phyloP scores from a whole-genome alignment of 768 basidiomycete species.

The Brasilioporus rufonigricans region DNA sequence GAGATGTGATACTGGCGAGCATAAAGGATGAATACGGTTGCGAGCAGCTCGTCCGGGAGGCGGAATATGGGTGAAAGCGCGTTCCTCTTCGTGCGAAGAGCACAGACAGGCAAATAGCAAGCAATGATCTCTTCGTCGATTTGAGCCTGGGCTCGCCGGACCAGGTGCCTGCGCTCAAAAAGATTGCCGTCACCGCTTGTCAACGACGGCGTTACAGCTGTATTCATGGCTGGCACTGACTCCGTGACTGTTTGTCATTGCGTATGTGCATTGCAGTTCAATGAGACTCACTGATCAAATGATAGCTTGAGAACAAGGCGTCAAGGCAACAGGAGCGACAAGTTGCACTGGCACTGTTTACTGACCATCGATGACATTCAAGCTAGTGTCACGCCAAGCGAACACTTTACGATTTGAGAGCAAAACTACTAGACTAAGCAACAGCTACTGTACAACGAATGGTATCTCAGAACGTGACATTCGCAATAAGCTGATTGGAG shows the following conservation, averaged over 20 bases:
- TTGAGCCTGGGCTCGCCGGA: not conserved
- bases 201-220: not conserved
- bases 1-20: not conserved
- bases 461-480: not conserved
- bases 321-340: too few relatives aligned
- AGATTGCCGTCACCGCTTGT: not conserved
- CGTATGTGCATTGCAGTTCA: not conserved
- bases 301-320: too few relatives aligned
- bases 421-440: not conserved
- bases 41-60: slow-evolving; percentile 3
- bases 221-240: not conserved
- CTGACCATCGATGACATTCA: too few relatives aligned
- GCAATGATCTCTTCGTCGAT: not conserved
- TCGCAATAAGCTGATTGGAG: not conserved
- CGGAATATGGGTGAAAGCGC: not conserved
- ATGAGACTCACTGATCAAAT: not conserved
- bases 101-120: not conserved
- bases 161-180: not conserved
- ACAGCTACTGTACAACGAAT: not conserved
- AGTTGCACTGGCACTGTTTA: too few relatives aligned
- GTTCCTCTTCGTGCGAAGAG: not conserved
- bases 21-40: not conserved
- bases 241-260: not conserved
- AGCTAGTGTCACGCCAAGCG: not conserved
- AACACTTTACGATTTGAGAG: not conserved